Conservation (phyloP, 768 basidiomycete genomes). For the Heimioporus sp. region DNA sequence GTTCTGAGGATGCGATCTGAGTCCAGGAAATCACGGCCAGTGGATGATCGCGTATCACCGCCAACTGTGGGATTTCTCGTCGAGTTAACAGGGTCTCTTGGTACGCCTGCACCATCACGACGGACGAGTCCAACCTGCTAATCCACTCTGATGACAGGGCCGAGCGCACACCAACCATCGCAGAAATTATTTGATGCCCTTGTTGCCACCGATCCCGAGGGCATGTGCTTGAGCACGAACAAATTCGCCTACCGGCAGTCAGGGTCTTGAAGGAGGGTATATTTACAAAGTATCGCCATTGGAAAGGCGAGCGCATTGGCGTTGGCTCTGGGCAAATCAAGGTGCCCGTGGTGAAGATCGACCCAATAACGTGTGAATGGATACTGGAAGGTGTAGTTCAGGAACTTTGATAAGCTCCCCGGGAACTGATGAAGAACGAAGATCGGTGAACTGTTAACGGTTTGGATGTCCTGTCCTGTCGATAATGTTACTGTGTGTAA, state of each 20-base stretch:
- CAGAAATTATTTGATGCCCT: constrained; percentile 11
- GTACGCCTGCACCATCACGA: neutral
- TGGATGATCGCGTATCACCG: constrained; percentile 11
- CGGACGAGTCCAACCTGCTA: neutral
- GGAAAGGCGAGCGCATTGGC: constrained; percentile 4
- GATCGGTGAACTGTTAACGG: too few species aligned
- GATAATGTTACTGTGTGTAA: too few species aligned
- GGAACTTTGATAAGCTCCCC: constrained; percentile 6
- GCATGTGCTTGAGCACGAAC: neutral
- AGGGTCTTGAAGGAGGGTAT: constrained; percentile 18
- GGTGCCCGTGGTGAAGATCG: constrained; percentile 6
- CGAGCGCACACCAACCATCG: neutral
- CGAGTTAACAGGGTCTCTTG: constrained; percentile 8
- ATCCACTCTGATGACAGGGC: constrained; percentile 1
- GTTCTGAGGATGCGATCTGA: neutral
- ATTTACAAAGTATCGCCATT: constrained; percentile 17
- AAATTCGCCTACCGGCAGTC: constrained; percentile 16
- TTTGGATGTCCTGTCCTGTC: too few species aligned
- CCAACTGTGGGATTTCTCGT: constrained; percentile 14
- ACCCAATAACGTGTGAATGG: constrained; percentile 13
- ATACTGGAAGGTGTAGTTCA: constrained; percentile 11
- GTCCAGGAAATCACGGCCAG: constrained; percentile 11
- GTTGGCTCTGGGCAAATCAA: constrained; percentile 12
- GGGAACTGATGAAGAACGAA: too few species aligned
- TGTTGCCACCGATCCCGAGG: neutral